phyloP scores from a whole-genome alignment of 345 rosid genomes.

The Syzygium grande region DNA sequence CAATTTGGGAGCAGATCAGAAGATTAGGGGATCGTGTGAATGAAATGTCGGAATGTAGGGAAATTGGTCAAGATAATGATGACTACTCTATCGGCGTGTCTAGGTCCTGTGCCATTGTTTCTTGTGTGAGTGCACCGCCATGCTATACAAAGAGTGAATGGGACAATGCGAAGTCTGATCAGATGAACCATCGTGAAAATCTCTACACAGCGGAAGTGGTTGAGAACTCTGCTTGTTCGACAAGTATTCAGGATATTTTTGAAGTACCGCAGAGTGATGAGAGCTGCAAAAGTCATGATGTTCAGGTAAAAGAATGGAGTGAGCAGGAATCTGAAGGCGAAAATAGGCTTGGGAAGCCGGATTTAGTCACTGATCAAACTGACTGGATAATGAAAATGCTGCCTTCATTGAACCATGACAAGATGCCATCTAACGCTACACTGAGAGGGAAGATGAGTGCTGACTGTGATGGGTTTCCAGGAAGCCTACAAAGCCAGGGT shows the following conservation, averaged over 20 bases:
- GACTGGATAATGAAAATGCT: constrained; percentile 25
- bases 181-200: constrained; percentile 15
- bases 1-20: constrained; percentile 54
- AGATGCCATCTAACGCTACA: constrained; percentile 14
- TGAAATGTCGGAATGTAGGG: constrained; percentile 34
- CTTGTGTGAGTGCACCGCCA: constrained; percentile 13
- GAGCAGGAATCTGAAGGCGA: constrained; percentile 14
- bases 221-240: constrained; percentile 8
- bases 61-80: neutral
- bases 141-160: constrained; percentile 18
- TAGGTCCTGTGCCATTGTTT: constrained; percentile 21
- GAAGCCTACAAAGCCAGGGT: neutral
- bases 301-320: constrained; percentile 2
- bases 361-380: constrained; percentile 5
- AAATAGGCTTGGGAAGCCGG: constrained; percentile 29
- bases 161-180: constrained; percentile 10
- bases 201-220: constrained; percentile 7
- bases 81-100: neutral
- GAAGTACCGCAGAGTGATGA: constrained; percentile 47
- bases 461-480: constrained; percentile 6
- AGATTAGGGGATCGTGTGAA: constrained; percentile 40
- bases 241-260: constrained; percentile 47
- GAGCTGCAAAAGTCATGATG: neutral
- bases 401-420: constrained; percentile 6
- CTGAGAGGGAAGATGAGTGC: constrained; percentile 7